Evolutionary conservation across 352 stramenopile species (phyloP).

Genomic region (Pythium brassicae): DNA sequence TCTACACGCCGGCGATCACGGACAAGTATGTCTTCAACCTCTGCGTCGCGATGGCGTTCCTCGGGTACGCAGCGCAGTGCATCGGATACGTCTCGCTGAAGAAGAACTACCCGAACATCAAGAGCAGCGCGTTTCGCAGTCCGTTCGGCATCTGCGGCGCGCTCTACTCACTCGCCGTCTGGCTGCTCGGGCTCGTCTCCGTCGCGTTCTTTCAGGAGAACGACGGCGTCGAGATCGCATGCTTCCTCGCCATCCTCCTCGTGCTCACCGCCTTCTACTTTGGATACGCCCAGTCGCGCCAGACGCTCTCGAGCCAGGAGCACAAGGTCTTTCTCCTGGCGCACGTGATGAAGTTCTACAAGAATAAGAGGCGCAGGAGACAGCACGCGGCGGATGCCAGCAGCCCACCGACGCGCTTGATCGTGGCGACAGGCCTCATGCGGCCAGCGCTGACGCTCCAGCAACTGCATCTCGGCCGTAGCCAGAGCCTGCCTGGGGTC

Average conservation of each 20-base stretch:
- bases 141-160: slow-evolving; percentile 26
- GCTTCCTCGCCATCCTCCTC: slow-evolving; percentile 16
- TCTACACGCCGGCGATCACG: slow-evolving; percentile 11
- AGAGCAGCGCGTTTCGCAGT: slow-evolving; percentile 25
- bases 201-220: slow-evolving; percentile 26
- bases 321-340: slow-evolving; percentile 27
- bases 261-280: slow-evolving; percentile 23
- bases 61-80: slow-evolving; percentile 26
- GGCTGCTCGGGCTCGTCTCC: slow-evolving; percentile 22
- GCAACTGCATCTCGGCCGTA: slow-evolving; percentile 3
- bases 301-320: slow-evolving; percentile 32
- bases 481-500: background rate
- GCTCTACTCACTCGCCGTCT: slow-evolving; percentile 23
- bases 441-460: slow-evolving; percentile 2
- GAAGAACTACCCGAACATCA: slow-evolving; percentile 22
- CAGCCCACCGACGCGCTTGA: slow-evolving; percentile 5
- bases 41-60: slow-evolving; percentile 26
- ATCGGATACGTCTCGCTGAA: slow-evolving; percentile 29
- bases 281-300: slow-evolving; percentile 18
- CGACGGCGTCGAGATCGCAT: slow-evolving; percentile 13
- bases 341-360: slow-evolving; percentile 28
- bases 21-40: slow-evolving; percentile 29
- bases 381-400: slow-evolving; percentile 4
- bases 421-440: slow-evolving; percentile 9
- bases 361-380: slow-evolving; percentile 10